phyloP scores from a whole-genome alignment of 2,329 filamentous ascomycete species.

The Didymosphaeria variabile region DNA sequence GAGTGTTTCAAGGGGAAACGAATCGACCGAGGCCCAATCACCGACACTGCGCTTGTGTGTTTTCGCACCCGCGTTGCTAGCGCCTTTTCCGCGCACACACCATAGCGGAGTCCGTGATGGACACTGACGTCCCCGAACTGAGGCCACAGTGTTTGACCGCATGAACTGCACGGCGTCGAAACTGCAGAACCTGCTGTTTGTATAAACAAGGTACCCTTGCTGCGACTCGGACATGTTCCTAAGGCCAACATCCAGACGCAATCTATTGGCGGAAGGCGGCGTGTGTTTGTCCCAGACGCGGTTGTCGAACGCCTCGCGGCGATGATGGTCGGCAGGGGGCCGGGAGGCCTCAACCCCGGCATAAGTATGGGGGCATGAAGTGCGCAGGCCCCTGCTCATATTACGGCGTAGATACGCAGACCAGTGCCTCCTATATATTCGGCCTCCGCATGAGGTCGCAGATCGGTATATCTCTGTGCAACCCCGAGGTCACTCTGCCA shows the following conservation, averaged over 20 bases:
- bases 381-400: constrained; percentile 16
- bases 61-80: background rate
- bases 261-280: constrained; percentile 15
- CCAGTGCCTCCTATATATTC: constrained; percentile 15
- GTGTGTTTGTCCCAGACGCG: background rate
- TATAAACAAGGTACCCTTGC: constrained; percentile 10
- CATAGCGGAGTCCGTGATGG: constrained; percentile 14
- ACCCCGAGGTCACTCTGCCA: constrained; percentile 8
- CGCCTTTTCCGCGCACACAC: constrained; percentile 9
- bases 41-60: constrained; percentile 15
- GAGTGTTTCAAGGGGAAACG: constrained; percentile 34
- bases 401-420: constrained; percentile 8
- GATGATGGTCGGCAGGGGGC: constrained; percentile 11
- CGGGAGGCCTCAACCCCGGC: constrained; percentile 11
- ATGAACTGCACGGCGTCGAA: constrained; percentile 19
- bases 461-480: constrained; percentile 13
- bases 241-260: background rate
- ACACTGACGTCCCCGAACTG: constrained; percentile 11
- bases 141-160: constrained; percentile 15
- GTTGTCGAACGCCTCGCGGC: constrained; percentile 16
- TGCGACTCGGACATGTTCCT: constrained; percentile 5
- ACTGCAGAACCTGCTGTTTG: constrained; percentile 17
- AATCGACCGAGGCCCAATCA: constrained; percentile 13
- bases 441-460: constrained; percentile 16
- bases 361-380: constrained; percentile 10